A percentile compares a stretch with the other conserved stretches of the same genome.
These are phyloP conservation scores for Wickerhamiella spandovensis DNA, from an alignment of 805 yeast genomes.

Conservation along the genomic window DNA sequence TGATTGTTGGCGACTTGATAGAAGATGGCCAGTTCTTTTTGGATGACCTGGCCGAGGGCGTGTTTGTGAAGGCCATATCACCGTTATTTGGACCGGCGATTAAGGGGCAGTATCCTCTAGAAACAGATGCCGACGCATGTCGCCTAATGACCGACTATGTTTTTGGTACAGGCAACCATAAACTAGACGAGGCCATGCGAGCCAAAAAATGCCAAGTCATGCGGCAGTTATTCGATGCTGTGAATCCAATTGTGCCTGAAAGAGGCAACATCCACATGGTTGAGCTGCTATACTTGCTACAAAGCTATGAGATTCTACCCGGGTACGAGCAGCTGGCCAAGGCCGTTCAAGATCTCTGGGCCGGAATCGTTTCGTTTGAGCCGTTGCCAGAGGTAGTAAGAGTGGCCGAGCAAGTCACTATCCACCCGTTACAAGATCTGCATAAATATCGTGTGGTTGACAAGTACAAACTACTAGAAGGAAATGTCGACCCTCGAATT, in stretches of 20 bases:
- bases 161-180: constrained; percentile 12
- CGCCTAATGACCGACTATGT: constrained; percentile 13
- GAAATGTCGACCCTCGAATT: neutral
- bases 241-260: constrained; percentile 19
- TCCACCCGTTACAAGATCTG: neutral
- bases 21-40: constrained; percentile 19
- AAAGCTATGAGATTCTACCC: constrained; percentile 16
- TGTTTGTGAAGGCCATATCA: neutral
- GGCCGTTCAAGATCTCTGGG: constrained; percentile 19
- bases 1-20: constrained; percentile 20
- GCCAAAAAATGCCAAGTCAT: constrained; percentile 12
- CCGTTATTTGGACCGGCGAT: neutral
- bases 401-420: neutral
- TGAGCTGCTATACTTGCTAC: constrained; percentile 22
- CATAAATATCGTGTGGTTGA: neutral
- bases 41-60: constrained; percentile 7
- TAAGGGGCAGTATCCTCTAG: neutral
- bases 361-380: constrained; percentile 16
- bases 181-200: constrained; percentile 3
- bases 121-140: constrained; percentile 7
- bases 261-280: constrained; percentile 25
- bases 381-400: constrained; percentile 4
- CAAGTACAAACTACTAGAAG: neutral
- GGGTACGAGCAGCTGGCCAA: constrained; percentile 11
- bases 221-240: constrained; percentile 22